These are phyloP conservation scores for Potentilla sterilis DNA, from an alignment of 306 rosid genomes.

Conservation along the genomic window DNA sequence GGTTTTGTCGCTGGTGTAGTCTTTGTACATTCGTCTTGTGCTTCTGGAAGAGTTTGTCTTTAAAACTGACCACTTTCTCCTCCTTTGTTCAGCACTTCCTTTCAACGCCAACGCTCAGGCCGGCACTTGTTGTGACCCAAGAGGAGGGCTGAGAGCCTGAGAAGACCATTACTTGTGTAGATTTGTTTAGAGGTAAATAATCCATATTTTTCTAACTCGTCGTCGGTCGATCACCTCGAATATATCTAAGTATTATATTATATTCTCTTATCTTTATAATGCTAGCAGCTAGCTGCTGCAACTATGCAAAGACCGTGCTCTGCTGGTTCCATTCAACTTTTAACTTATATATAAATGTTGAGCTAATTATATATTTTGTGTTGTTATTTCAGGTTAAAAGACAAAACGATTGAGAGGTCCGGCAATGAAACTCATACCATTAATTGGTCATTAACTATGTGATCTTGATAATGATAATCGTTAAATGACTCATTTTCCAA, in stretches of 20 bases:
- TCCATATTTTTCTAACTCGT: not conserved
- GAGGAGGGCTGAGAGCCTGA: not conserved
- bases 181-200: not conserved
- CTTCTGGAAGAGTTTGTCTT: slow-evolving; percentile 2
- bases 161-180: not conserved
- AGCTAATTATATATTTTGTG: too few relatives aligned
- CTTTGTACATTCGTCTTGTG: not conserved
- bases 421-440: not conserved
- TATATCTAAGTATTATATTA: not conserved
- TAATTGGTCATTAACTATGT: not conserved
- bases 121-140: slow-evolving; percentile 4
- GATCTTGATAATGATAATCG: not conserved
- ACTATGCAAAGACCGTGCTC: not conserved
- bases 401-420: not conserved
- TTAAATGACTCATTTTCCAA: not conserved
- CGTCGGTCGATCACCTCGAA: not conserved
- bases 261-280: not conserved
- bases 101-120: not conserved
- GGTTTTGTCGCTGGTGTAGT: not conserved
- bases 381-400: slow-evolving; percentile 4
- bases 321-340: not conserved
- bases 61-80: not conserved
- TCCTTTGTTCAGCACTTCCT: not conserved
- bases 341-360: too few relatives aligned
- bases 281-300: not conserved